Conservation (phyloP, 768 basidiomycete species). For the Phaffia tasmanica region DNA sequence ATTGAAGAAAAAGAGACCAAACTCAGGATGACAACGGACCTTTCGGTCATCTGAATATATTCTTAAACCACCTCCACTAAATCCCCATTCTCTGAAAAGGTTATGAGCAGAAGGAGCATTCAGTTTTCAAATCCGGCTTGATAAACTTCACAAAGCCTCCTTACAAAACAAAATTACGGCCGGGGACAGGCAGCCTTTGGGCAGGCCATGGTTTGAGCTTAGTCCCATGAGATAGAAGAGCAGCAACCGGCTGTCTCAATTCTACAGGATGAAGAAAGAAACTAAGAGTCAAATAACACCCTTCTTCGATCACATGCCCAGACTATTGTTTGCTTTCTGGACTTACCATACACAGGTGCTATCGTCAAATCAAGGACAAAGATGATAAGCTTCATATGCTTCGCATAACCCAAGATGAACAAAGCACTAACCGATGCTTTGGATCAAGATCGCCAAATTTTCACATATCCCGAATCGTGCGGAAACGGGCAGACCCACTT, state of each 20-base stretch:
- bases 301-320: too few relatives aligned
- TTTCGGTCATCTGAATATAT: slow-evolving; percentile 51
- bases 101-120: slow-evolving; percentile 34
- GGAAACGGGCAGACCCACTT: slow-evolving; percentile 60
- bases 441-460: slow-evolving; percentile 44
- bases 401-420: background rate
- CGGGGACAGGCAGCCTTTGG: slow-evolving; percentile 51
- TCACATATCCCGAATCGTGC: slow-evolving; percentile 69
- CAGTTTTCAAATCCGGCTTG: slow-evolving; percentile 29
- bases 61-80: slow-evolving; percentile 43
- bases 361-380: background rate
- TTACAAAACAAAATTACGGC: slow-evolving; percentile 32
- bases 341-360: slow-evolving; percentile 43
- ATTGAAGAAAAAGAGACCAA: background rate
- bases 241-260: slow-evolving; percentile 42
- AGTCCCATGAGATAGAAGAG: slow-evolving; percentile 52
- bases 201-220: slow-evolving; percentile 53
- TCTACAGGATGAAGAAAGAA: slow-evolving; percentile 35
- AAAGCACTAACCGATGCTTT: slow-evolving; percentile 9
- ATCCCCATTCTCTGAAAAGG: slow-evolving; percentile 61
- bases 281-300: background rate
- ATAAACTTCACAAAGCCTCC: too few relatives aligned
- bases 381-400: background rate
- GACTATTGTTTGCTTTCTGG: too few relatives aligned
- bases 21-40: slow-evolving; percentile 36